Evolutionary conservation across 192 early-diverging fungal species (phyloP).

Genomic region (Coemansia sp.): DNA sequence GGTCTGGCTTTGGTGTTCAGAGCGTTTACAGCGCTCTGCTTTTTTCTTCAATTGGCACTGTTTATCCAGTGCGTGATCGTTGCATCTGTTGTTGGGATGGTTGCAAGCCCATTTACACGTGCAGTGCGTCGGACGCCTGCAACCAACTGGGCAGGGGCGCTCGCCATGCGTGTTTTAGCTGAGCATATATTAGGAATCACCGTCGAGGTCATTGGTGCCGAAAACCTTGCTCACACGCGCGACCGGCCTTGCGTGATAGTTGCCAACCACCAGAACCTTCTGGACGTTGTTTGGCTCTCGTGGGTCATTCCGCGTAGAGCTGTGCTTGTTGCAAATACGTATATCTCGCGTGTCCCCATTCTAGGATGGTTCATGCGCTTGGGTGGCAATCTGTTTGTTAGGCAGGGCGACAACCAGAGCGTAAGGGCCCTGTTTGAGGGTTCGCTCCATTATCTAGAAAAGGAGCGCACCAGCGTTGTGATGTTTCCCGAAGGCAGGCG

Average conservation of each 20-base stretch:
- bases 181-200: constrained; percentile 61
- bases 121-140: constrained; percentile 25
- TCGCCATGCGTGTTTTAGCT: constrained; percentile 56
- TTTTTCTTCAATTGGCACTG: constrained; percentile 41
- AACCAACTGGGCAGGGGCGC: constrained; percentile 66
- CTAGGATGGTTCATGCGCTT: constrained; percentile 78
- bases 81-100: constrained; percentile 35
- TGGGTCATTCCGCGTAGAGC: constrained; percentile 65
- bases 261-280: constrained; percentile 83
- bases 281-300: constrained; percentile 73
- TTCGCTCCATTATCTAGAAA: constrained; percentile 73
- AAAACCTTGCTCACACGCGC: constrained; percentile 55
- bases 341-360: constrained; percentile 67
- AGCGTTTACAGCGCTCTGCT: constrained; percentile 20
- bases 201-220: constrained; percentile 61
- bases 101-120: constrained; percentile 30
- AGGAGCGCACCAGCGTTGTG: constrained; percentile 73
- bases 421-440: constrained; percentile 74
- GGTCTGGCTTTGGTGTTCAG: constrained; percentile 14
- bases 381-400: constrained; percentile 84
- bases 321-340: constrained; percentile 71
- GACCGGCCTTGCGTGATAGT: constrained; percentile 65
- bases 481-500: constrained; percentile 95
- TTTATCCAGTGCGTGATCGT: constrained; percentile 36
- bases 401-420: constrained; percentile 75